Base-by-base conservation (phyloP, 371 early-diverging fungal species). In the Mucor velutinosus region DNA sequence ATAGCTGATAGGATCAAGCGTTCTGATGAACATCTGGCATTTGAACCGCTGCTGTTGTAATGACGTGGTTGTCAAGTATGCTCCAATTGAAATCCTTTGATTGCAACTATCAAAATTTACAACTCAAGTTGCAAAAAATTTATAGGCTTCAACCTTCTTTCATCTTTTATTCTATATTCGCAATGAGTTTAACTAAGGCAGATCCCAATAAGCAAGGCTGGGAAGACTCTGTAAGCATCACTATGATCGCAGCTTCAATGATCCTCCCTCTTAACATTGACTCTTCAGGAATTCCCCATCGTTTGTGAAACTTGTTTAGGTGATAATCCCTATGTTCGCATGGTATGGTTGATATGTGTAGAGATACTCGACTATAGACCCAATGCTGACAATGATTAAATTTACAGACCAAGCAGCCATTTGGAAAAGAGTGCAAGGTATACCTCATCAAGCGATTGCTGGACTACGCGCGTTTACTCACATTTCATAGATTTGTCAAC, bases 261-360 rank as follows among this genome's bases (percentile, higher is more conserved):
- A 17, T 1, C 14, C 37, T 41, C 0, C 5, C 23, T 19, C 10
- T 19, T 23, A 19, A 49, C 49, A 8, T 49, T 23, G 2, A 11
- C 49, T 49, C 17, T 56, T 4, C 75, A 90, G 92, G 93, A 90
- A 77, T 91, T 91, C 72, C 95, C 95, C 21, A 93, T 94, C 66
- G 85, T 94, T 11, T 99, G 99, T 85, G 98, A 97, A 76, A 94
- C 96, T 33, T 99, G 99, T 76, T 82, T 99, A 30, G 99, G 99
- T 39, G 93, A 92, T 62, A 99, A 98, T 75, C 98, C 99, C 21
- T 98, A 98, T 75, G 91, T 99, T 61, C 94, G 98, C 66, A 98
- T 99, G 99, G 91, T 91, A 88, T 60, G 23, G 3, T 10, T 35
- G 19, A 57, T 57, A 62, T 25, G 7, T 35, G 5, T 32, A 49